These are phyloP conservation scores for Phytophthora crassamura DNA, from an alignment of 352 stramenopile species.

Conservation along the genomic window DNA sequence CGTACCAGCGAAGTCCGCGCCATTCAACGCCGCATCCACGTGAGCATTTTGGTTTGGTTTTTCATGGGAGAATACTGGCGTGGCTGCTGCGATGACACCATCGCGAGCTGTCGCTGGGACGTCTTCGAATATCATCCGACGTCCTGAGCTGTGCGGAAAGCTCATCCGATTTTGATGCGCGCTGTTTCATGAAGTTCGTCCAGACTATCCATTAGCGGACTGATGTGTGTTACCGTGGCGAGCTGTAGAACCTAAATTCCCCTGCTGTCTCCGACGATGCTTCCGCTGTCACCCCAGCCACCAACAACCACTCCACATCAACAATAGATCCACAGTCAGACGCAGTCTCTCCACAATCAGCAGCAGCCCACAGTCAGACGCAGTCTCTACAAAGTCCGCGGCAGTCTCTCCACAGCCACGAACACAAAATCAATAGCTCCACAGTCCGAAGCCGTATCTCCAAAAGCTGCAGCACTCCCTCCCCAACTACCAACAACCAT, in stretches of 20 bases:
- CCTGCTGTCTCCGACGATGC: constrained; percentile 19
- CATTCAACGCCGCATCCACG: constrained; percentile 72
- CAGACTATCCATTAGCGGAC: constrained; percentile 62
- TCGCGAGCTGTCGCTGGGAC: constrained; percentile 44
- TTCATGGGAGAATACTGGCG: constrained; percentile 57
- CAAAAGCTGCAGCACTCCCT: too few relatives aligned
- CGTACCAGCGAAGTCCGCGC: constrained; percentile 67
- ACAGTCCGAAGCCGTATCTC: too few relatives aligned
- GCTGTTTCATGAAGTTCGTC: constrained; percentile 80
- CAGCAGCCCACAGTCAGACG: too few relatives aligned
- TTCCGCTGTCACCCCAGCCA: constrained; percentile 14
- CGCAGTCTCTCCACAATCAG: too few relatives aligned
- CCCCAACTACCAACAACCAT: too few relatives aligned
- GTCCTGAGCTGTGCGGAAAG: constrained; percentile 30
- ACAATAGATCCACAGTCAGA: too few relatives aligned
- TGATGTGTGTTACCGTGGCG: constrained; percentile 59
- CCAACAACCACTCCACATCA: too few relatives aligned
- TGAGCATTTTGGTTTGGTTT: constrained; percentile 52
- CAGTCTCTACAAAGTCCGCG: too few relatives aligned
- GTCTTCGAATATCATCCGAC: constrained; percentile 40
- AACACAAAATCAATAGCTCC: too few relatives aligned
- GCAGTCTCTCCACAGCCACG: too few relatives aligned
- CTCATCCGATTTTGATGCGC: constrained; percentile 70
- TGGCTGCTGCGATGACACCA: constrained; percentile 57
- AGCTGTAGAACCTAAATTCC: constrained; percentile 81